phyloP scores from a whole-genome alignment of 306 rosid species.

The Prunus salicina region DNA sequence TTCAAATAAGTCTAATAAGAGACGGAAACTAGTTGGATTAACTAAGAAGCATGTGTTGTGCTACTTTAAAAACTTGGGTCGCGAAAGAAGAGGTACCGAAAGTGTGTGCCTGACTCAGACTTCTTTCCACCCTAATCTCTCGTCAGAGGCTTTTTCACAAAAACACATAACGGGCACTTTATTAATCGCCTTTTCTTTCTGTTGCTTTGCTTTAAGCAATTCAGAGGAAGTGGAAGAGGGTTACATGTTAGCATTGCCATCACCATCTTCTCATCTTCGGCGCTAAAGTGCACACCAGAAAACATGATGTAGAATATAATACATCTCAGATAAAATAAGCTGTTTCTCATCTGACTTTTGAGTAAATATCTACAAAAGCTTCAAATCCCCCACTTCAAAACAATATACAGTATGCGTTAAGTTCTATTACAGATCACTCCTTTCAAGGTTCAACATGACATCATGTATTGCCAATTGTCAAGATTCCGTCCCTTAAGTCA shows the following conservation, averaged over 20 bases:
- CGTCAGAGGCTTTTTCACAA: slow-evolving; percentile 3
- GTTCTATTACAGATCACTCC: not conserved
- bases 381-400: not conserved
- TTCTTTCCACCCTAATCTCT: slow-evolving; percentile 17
- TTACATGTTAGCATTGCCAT: not conserved
- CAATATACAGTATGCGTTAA: not conserved
- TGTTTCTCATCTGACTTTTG: not conserved
- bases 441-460: not conserved
- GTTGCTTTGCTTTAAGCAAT: not conserved
- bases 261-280: not conserved
- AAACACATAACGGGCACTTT: slow-evolving; percentile 1
- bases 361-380: not conserved
- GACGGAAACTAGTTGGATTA: too few species aligned
- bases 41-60: not conserved
- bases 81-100: slow-evolving; percentile 23
- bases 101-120: slow-evolving; percentile 10
- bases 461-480: slow-evolving; percentile 34
- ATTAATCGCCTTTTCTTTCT: not conserved
- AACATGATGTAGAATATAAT: not conserved
- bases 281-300: not conserved
- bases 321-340: not conserved
- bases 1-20: not conserved
- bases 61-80: too few species aligned
- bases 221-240: not conserved
- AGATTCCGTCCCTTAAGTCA: slow-evolving; percentile 11